Conservation (phyloP, 371 early-diverging fungal genomes). For the Smittium culicis region DNA sequence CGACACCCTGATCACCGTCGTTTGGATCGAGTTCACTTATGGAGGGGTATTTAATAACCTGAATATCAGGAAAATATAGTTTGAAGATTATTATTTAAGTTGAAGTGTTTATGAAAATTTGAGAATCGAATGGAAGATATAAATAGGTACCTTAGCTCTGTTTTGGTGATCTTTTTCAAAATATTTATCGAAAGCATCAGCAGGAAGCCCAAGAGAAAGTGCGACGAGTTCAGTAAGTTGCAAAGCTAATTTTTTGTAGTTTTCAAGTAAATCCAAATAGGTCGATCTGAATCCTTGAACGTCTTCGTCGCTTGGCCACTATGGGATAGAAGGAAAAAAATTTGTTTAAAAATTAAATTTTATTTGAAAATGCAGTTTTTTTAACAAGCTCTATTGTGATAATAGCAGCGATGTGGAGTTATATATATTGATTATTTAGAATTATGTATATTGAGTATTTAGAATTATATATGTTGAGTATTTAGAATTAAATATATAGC, state of each 20-base stretch:
- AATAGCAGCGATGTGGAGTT: too few relatives aligned
- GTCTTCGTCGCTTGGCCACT: constrained; percentile 3
- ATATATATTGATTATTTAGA: too few relatives aligned
- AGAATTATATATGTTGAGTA: neutral
- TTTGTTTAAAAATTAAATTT: too few relatives aligned
- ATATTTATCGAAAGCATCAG: constrained; percentile 28
- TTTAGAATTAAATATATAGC: neutral
- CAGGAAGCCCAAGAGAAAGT: constrained; percentile 32
- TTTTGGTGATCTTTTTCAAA: constrained; percentile 37
- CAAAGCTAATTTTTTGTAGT: constrained; percentile 28
- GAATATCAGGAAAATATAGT: neutral
- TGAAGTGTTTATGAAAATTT: too few relatives aligned
- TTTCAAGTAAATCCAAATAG: neutral
- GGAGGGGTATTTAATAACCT: constrained; percentile 25
- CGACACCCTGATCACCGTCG: constrained; percentile 37
- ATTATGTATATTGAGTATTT: too few relatives aligned
- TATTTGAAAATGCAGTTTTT: too few relatives aligned
- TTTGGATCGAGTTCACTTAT: constrained; percentile 20
- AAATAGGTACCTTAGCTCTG: constrained; percentile 24
- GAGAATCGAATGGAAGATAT: too few relatives aligned
- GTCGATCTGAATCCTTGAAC: neutral
- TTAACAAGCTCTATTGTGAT: too few relatives aligned
- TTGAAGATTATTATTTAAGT: neutral
- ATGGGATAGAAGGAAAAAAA: too few relatives aligned
- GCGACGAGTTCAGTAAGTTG: constrained; percentile 36